phyloP scores from a whole-genome alignment of 1,284 basidiomycete genomes.

The Cryptococcus depauperatus region DNA sequence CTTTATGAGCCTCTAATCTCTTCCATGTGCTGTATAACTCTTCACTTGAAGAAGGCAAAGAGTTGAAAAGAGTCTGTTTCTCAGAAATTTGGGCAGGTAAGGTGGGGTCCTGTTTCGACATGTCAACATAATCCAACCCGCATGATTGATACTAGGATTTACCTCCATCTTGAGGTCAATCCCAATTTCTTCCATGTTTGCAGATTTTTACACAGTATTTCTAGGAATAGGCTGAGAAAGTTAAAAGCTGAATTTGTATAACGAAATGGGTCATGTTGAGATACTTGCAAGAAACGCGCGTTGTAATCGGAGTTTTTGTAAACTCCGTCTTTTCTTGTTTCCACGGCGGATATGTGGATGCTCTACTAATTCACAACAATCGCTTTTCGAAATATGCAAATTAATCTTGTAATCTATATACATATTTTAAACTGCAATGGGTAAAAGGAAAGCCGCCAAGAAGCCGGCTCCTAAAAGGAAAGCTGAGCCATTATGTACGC shows the following conservation, averaged over 20 bases:
- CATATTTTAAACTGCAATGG: slow-evolving; percentile 22
- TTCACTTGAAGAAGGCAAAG: slow-evolving; percentile 69
- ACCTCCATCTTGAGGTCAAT: slow-evolving; percentile 82
- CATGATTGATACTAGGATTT: slow-evolving; percentile 25
- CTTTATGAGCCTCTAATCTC: slow-evolving; percentile 82
- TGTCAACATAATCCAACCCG: not conserved
- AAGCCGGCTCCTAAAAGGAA: slow-evolving; percentile 34
- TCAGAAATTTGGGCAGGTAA: slow-evolving; percentile 79
- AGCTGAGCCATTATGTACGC: slow-evolving; percentile 30
- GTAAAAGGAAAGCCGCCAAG: slow-evolving; percentile 43
- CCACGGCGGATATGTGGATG: slow-evolving; percentile 15
- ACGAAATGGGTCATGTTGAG: slow-evolving; percentile 4
- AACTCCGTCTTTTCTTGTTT: slow-evolving; percentile 2
- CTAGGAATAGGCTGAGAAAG: too few species aligned
- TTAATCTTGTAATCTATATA: not conserved
- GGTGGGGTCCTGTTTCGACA: slow-evolving; percentile 64
- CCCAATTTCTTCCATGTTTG: slow-evolving; percentile 50
- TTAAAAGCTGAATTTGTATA: too few species aligned
- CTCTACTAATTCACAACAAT: too few species aligned
- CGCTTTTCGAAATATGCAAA: too few species aligned
- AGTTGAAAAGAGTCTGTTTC: slow-evolving; percentile 74
- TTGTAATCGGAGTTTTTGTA: slow-evolving; percentile 5
- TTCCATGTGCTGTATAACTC: slow-evolving; percentile 94
- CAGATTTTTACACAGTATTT: too few species aligned
- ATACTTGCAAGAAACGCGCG: slow-evolving; percentile 2